Base-by-base conservation (phyloP, 2,329 filamentous ascomycete genomes). In the Sclerotinia subarctica region DNA sequence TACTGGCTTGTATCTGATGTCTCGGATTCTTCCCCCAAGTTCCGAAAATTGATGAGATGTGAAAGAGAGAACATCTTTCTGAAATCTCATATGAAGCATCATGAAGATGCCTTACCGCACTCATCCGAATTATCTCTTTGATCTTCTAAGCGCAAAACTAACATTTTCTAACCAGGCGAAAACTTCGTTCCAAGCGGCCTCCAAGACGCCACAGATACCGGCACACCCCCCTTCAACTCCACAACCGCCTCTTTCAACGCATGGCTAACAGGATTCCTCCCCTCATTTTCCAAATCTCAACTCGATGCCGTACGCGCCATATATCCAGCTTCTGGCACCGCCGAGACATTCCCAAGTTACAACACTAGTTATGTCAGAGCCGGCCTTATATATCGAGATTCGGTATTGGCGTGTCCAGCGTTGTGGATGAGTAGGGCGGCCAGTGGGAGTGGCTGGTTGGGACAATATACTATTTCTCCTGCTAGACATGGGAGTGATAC, bases 401-500 rank as follows among this genome's bases (percentile, higher is more conserved):
- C 84, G 0, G 82, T 87, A 0, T 80, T 89, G 10, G 82, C 86
- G 0, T 89, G 86, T 74, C 87, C 87, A 0, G 82, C 82, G 2
- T n/a, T 67, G 44, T 89, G 86, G 87, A 79, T 85, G 69, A 80
- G 83, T 0, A 76, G 76, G 3, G 79, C 80, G 2, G 82, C 84
- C 1, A 74, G 76, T 0, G 75, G 75, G 21, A 79, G 79, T 1
- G 80, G 84, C 2, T 89, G 84, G 78, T 49, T 88, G 29, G 83
- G 84, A 2, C 85, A 89, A 74, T 89, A 89, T 72, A 85, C 82
- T 0, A 88, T 88, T 64, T 73, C 78, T 8, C 86, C 86, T 0
- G 86, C 87, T 0, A 85, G 81, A 69, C 86, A 89, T 74, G 86
- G 82, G 0, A 83, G 81, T 68, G 87, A 89, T 74, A 84, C 82